Base-by-base conservation (phyloP, 495 filamentous ascomycete genomes). In the Hypomontagnella submonticulosa region DNA sequence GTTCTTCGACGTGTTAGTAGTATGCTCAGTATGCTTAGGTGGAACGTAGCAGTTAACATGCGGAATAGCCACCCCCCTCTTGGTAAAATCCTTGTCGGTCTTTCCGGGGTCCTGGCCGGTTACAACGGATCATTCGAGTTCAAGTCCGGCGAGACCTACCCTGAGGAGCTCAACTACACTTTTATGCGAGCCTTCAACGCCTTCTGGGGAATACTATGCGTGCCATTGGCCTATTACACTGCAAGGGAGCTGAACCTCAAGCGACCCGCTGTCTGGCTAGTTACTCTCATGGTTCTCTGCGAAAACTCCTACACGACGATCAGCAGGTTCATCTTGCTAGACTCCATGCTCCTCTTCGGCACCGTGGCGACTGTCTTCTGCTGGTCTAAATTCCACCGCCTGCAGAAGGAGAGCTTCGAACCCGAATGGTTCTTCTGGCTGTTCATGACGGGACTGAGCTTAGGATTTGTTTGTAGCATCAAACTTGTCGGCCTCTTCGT, bases 101-200 rank as follows among this genome's bases (percentile, higher is more conserved):
- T 99, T 54, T 98, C 95, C 10, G 95, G 95, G 69, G 94, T 93
- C 70, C 81, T 99, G 54, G 95, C 95, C 34, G 94, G 94, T 50
- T 99, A 99, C 82, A 99, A 99, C 85, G 95, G 95, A 33, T 97
- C 96, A 0, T 99, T 99, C 79, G 96, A 98, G 76, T 99, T 99
- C 87, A 99, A 99, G 76, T 97, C 94, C 19, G 95, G 95, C 69
- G 95, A 98, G 75, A 91, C 84, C 42, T 99, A 99, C 72, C 95
- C 95, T 1, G 84, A 87, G 64, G 92, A 97, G 71, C 82, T 99
- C 72, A 90, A 99, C 82, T 99, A 97, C 76, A 96, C 93, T 60
- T 97, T 97, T 74, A 99, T 99, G 95, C 89, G 95, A 63, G 84
- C 95, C 33, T 99, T 99, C 87, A 99, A 99, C 79, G 88, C 95